Evolutionary conservation across 768 basidiomycete genomes (phyloP), one percentile per base, ranked within the genome.

Genomic region (Russula olivacea): DNA sequence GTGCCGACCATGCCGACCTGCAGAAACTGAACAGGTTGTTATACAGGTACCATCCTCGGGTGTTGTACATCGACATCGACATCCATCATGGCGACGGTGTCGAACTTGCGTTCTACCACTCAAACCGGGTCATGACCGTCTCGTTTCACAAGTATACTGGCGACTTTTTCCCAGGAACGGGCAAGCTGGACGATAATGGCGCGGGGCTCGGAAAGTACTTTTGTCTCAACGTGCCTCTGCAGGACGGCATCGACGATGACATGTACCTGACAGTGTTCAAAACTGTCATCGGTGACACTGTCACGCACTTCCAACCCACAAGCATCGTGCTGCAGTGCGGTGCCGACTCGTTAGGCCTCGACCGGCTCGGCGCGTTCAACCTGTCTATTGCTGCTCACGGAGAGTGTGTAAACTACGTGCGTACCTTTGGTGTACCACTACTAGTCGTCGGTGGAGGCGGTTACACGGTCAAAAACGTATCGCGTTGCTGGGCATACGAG

Each of bases 111-210:
- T 98, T 99, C 74, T 99, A 96, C 75, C 89, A 96, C 68, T 89
- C 93, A 43, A 94, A 99, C 70, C 87, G 96, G n/a, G 96, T 99
- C 66, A 89, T 98, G 84, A 98, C 96, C 0, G 92, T 98, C 15
- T 98, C 96, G 0, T 99, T 99, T 76, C 96, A 99, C 79, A 98
- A 98, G 76, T 99, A 97, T 78, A 94, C 91, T 1, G 94, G 93
- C 60, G 93, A 96, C 70, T 99, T 99, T 80, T 99, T 99, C 74
- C 96, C 96, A 0, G 94, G 95, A 0, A 99, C 96, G 0, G 96
- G 96, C 17, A 94, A 94, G 74, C 80, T 98, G 10, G 91, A 95
- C 71, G 96, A 99, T 76, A 92, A 93, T 64, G 91, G 93, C 15
- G 79, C 80, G 21, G 88, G 87, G n/a, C 72, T 85, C 1, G 96